phyloP scores from a whole-genome alignment of 2,329 filamentous ascomycete species.

The Claviceps sp. region DNA sequence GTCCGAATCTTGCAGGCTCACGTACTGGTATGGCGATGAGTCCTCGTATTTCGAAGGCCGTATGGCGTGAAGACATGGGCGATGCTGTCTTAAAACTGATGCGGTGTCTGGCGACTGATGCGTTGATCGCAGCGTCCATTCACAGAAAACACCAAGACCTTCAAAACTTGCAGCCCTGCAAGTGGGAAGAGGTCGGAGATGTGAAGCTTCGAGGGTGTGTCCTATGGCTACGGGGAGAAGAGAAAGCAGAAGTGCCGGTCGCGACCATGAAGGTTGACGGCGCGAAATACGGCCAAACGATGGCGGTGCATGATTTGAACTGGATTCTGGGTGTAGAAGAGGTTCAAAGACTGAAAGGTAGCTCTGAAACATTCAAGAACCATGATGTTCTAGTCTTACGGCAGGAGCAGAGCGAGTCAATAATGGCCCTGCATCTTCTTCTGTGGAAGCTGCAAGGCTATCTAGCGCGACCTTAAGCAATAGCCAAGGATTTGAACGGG shows the following conservation, averaged over 20 bases:
- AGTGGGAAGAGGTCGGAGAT: conserved; percentile 30
- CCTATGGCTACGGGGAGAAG: conserved; percentile 24
- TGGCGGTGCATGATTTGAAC: conserved; percentile 40
- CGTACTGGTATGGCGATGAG: conserved; percentile 16
- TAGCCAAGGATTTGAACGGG: not conserved
- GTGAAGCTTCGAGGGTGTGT: conserved; percentile 31
- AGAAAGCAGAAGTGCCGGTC: conserved; percentile 21
- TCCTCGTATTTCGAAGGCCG: conserved; percentile 3
- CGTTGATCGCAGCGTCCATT: conserved; percentile 22
- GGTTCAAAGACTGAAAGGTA: conserved; percentile 23
- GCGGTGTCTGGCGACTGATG: conserved; percentile 31
- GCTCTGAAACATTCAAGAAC: conserved; percentile 21
- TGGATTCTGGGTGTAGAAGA: conserved; percentile 37
- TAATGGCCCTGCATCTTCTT: conserved; percentile 31
- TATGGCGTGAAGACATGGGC: conserved; percentile 41
- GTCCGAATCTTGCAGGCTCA: conserved; percentile 7
- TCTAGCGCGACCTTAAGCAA: conserved; percentile 13
- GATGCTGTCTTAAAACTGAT: conserved; percentile 36
- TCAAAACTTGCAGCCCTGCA: conserved; percentile 28
- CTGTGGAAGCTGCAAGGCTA: conserved; percentile 49
- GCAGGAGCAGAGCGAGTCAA: conserved; percentile 23
- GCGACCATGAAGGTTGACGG: conserved; percentile 30
- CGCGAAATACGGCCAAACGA: conserved; percentile 19
- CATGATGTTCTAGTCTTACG: conserved; percentile 30
- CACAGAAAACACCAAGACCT: conserved; percentile 5